A percentile compares a stretch with the other conserved stretches of the same genome.
Conservation (phyloP, 1,139 yeast genomes). For the Kurtzmaniella quercitrusa region DNA sequence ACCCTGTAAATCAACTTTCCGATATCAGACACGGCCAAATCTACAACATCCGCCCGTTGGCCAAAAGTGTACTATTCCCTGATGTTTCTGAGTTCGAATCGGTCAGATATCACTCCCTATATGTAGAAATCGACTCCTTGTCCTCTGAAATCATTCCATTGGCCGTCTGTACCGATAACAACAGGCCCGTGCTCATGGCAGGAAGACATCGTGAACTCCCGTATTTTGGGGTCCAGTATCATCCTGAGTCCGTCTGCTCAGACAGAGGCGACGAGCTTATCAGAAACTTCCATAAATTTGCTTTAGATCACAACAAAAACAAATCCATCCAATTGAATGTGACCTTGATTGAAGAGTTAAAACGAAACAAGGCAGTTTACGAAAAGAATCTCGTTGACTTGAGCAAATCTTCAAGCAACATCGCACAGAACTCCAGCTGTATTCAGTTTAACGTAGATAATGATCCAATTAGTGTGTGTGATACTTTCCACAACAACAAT, state of each 20-base stretch:
- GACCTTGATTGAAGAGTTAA: neutral
- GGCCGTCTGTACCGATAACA: constrained; percentile 44
- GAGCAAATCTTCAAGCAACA: neutral
- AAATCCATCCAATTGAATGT: constrained; percentile 8
- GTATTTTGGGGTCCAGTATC: constrained; percentile 92
- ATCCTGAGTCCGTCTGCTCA: constrained; percentile 93
- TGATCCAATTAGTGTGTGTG: constrained; percentile 46
- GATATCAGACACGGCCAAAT: constrained; percentile 85
- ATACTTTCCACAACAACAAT: constrained; percentile 21
- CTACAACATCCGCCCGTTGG: constrained; percentile 42
- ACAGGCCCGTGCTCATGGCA: constrained; percentile 65
- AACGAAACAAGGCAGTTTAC: neutral
- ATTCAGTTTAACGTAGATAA: constrained; percentile 14
- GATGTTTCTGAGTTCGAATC: constrained; percentile 47
- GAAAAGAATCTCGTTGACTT: neutral
- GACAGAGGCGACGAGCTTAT: constrained; percentile 56
- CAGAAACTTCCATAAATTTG: constrained; percentile 57
- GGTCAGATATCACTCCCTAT: constrained; percentile 87
- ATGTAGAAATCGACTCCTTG: constrained; percentile 34
- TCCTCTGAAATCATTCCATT: constrained; percentile 44
- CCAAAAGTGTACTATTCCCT: constrained; percentile 28
- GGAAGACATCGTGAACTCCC: constrained; percentile 60
- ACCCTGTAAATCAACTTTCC: constrained; percentile 46
- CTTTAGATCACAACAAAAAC: constrained; percentile 33
- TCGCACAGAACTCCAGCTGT: neutral